Conservation (phyloP, 768 basidiomycete genomes). For the Hemileccinum impolitum region DNA sequence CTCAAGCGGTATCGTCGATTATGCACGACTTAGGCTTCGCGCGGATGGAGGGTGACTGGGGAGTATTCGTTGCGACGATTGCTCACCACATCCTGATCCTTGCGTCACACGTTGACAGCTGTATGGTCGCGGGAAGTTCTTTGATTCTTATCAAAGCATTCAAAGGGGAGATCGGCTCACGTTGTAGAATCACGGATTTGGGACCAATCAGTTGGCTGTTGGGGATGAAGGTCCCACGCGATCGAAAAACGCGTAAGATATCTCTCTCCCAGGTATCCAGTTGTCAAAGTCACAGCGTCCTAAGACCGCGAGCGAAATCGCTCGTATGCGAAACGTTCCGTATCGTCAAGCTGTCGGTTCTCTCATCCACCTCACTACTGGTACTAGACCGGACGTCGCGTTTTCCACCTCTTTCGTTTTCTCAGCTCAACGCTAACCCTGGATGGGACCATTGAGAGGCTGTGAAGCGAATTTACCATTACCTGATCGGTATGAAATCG, state of each 20-base stretch:
- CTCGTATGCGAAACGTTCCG: neutral
- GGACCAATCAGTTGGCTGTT: neutral
- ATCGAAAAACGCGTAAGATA: neutral
- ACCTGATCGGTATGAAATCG: slow-evolving; percentile 8
- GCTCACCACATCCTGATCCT: neutral
- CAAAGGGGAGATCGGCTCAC: neutral
- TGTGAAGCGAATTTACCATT: slow-evolving; percentile 7
- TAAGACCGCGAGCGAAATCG: neutral
- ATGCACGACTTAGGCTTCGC: neutral
- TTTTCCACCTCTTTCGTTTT: neutral
- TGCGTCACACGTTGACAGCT: slow-evolving; percentile 2
- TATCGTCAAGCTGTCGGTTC: neutral
- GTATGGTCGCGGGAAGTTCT: neutral
- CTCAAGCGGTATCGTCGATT: slow-evolving; percentile 6
- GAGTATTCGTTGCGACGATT: neutral
- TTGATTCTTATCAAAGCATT: neutral
- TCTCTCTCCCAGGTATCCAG: neutral
- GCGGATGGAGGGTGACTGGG: neutral
- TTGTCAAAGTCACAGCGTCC: neutral
- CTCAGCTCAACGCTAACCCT: neutral
- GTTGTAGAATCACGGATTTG: neutral
- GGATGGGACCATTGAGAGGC: neutral
- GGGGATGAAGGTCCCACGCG: neutral
- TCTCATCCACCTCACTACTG: neutral
- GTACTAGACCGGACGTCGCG: neutral